These are phyloP conservation scores for Populus pruinosa DNA, from an alignment of 345 rosid genomes.

Conservation along the genomic window DNA sequence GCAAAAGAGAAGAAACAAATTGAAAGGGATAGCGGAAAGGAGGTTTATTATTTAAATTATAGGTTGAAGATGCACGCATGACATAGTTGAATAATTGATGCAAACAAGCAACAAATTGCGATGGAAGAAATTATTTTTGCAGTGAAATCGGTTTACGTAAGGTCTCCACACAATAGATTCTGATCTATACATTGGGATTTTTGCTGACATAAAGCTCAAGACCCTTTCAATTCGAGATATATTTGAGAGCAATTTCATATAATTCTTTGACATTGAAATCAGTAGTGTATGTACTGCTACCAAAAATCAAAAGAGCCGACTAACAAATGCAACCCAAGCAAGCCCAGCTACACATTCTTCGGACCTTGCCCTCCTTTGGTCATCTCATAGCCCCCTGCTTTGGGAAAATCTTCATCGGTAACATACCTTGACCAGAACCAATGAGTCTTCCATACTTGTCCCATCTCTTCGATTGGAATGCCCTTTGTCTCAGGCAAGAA, in stretches of 20 bases:
- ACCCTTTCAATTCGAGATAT: constrained; percentile 1
- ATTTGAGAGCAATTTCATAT: neutral
- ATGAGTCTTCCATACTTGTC: constrained; percentile 53
- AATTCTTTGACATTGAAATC: constrained; percentile 12
- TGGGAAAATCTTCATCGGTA: constrained; percentile 20
- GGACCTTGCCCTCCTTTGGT: constrained; percentile 29
- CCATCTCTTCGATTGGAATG: constrained; percentile 72
- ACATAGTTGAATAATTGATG: neutral
- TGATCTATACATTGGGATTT: neutral
- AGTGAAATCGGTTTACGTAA: neutral
- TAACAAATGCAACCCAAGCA: neutral
- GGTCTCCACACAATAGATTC: neutral
- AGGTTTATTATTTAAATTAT: neutral
- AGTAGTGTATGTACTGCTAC: constrained; percentile 21
- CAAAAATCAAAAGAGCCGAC: neutral
- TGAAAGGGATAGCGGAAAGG: neutral
- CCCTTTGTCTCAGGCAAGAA: constrained; percentile 75
- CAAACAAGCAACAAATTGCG: neutral
- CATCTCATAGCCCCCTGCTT: constrained; percentile 46
- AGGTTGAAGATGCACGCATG: neutral
- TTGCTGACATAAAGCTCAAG: neutral
- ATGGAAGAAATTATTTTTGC: neutral
- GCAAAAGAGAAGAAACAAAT: neutral
- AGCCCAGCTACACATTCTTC: constrained; percentile 31
- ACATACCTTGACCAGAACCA: constrained; percentile 68